Percentiles rank a stretch among this genome's conserved stretches.
phyloP scores from a whole-genome alignment of 1,139 yeast genomes.

The Yamadazyma atlantica region DNA sequence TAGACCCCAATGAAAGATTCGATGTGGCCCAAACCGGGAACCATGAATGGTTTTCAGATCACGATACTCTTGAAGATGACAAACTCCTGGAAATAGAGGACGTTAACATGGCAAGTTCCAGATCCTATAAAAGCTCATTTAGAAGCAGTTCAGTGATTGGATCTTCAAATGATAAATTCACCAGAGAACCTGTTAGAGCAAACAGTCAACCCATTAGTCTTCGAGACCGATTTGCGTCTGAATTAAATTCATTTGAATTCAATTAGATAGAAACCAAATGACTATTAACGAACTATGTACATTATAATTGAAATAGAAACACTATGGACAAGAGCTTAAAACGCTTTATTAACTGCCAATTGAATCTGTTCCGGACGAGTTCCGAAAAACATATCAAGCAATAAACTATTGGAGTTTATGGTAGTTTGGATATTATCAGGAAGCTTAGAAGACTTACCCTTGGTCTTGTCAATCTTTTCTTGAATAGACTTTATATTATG shows the following conservation, averaged over 20 bases:
- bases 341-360: slow-evolving; percentile 5
- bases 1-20: slow-evolving; percentile 54
- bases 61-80: slow-evolving; percentile 6
- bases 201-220: slow-evolving; percentile 37
- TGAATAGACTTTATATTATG: slow-evolving; percentile 24
- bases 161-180: slow-evolving; percentile 4
- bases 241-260: slow-evolving; percentile 10
- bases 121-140: not conserved
- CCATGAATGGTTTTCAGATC: slow-evolving; percentile 53
- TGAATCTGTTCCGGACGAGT: slow-evolving; percentile 27
- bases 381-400: slow-evolving; percentile 30
- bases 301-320: slow-evolving; percentile 2
- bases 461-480: slow-evolving; percentile 22
- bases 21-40: slow-evolving; percentile 49
- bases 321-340: too few species aligned
- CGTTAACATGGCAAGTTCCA: slow-evolving; percentile 3
- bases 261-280: slow-evolving; percentile 3
- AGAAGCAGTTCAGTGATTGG: slow-evolving; percentile 14
- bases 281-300: slow-evolving; percentile 12
- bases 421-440: slow-evolving; percentile 26
- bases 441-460: slow-evolving; percentile 13
- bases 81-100: slow-evolving; percentile 1
- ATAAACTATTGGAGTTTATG: slow-evolving; percentile 23
- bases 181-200: slow-evolving; percentile 20
- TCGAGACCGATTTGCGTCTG: slow-evolving; percentile 32